These are phyloP conservation scores for Ophiostoma sp. DNA, from an alignment of 2,329 filamentous ascomycete species.

Conservation along the genomic window DNA sequence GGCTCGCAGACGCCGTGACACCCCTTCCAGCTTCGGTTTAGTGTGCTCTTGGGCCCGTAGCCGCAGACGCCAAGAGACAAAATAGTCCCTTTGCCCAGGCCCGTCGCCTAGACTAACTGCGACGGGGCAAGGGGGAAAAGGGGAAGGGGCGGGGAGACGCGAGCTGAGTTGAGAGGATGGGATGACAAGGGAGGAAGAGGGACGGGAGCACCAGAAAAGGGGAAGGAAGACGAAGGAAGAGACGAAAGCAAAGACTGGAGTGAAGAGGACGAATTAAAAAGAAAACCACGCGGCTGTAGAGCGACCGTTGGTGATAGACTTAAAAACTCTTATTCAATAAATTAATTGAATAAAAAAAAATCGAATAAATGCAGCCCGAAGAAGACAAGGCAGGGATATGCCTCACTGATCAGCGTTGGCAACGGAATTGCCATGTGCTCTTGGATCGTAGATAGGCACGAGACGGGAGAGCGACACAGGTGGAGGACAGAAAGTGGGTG, in stretches of 20 bases:
- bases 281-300: background rate
- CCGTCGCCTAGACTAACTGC: background rate
- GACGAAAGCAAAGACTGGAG: background rate
- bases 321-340: background rate
- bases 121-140: background rate
- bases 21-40: background rate
- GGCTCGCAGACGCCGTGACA: background rate
- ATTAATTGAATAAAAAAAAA: background rate
- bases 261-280: background rate
- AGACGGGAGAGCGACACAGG: background rate
- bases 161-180: background rate
- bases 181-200: background rate
- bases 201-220: background rate
- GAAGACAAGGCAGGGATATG: background rate
- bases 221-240: background rate
- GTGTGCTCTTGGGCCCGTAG: background rate
- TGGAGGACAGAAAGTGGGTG: background rate
- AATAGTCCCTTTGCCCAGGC: background rate
- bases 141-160: background rate
- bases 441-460: background rate
- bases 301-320: background rate
- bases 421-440: slow-evolving; percentile 9
- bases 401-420: slow-evolving; percentile 2
- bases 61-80: background rate
- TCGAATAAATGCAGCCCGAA: background rate